Evolutionary conservation across 139 green algal species (phyloP).

Genomic region (Tetradesmus lagerheimii): DNA sequence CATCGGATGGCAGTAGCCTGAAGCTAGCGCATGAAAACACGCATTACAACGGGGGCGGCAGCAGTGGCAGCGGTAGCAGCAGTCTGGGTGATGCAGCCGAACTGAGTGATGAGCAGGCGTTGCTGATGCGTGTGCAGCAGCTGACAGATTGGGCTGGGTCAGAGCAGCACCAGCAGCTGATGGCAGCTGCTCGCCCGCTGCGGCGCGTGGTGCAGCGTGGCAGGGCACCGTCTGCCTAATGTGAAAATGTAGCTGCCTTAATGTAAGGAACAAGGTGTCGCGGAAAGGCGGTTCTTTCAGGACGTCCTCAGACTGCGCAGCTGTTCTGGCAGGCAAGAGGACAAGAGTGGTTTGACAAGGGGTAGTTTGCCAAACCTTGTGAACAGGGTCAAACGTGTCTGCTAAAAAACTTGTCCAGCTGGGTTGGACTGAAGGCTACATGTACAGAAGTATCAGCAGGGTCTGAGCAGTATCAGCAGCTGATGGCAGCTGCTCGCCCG

Average conservation of each 20-base stretch:
- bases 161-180: conserved; percentile 20
- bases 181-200: conserved; percentile 33
- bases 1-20: not conserved
- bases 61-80: conserved; percentile 14
- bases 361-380: no score
- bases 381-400: no score
- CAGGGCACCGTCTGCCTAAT: not conserved
- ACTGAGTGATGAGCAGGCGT: conserved; percentile 22
- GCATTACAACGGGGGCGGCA: not conserved
- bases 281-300: no score
- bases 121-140: conserved; percentile 31
- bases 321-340: no score
- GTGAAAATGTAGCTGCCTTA: no score
- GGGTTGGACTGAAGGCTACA: no score
- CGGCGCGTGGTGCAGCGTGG: conserved; percentile 14
- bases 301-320: no score
- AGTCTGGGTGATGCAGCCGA: not conserved
- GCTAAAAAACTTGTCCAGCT: no score
- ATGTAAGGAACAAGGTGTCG: no score
- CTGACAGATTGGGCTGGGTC: not conserved
- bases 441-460: no score
- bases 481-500: conserved; percentile 35
- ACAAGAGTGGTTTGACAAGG: no score
- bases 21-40: not conserved
- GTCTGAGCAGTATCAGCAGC: conserved; percentile 6